Percentiles rank a stretch among this genome's conserved stretches.
phyloP scores from a whole-genome alignment of 371 early-diverging fungal species.

The Coemansia sp. region DNA sequence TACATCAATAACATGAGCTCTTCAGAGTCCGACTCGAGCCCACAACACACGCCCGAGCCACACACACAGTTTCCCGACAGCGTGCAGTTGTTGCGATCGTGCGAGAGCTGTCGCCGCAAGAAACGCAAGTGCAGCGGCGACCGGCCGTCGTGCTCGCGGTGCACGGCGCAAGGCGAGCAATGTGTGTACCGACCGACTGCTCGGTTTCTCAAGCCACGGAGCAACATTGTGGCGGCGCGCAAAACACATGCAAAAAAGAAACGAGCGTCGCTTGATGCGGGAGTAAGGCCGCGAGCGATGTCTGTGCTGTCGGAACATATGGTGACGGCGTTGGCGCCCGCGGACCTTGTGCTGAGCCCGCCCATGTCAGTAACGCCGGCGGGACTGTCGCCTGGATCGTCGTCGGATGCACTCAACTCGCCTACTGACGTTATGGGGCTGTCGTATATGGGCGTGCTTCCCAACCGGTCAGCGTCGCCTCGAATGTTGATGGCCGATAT shows the following conservation, averaged over 20 bases:
- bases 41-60: neutral
- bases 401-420: neutral
- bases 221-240: neutral
- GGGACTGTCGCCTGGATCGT: neutral
- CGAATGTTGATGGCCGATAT: neutral
- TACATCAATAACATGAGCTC: neutral
- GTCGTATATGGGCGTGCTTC: constrained; percentile 28
- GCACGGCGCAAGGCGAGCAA: constrained; percentile 27
- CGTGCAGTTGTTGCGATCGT: constrained; percentile 35
- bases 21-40: neutral
- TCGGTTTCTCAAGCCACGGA: constrained; percentile 42
- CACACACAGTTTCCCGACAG: constrained; percentile 8
- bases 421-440: constrained; percentile 9
- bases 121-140: constrained; percentile 49
- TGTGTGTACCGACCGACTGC: constrained; percentile 38
- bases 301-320: constrained; percentile 21
- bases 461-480: neutral
- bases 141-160: constrained; percentile 31
- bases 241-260: constrained; percentile 5
- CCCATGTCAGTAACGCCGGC: neutral
- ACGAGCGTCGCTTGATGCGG: constrained; percentile 9
- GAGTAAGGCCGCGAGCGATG: constrained; percentile 28
- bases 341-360: constrained; percentile 34
- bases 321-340: constrained; percentile 22
- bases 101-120: constrained; percentile 45